Evolutionary conservation across 2,329 filamentous ascomycete species (phyloP), one percentile per base, ranked within the genome.

Genomic region (Arthroderma uncinatum): DNA sequence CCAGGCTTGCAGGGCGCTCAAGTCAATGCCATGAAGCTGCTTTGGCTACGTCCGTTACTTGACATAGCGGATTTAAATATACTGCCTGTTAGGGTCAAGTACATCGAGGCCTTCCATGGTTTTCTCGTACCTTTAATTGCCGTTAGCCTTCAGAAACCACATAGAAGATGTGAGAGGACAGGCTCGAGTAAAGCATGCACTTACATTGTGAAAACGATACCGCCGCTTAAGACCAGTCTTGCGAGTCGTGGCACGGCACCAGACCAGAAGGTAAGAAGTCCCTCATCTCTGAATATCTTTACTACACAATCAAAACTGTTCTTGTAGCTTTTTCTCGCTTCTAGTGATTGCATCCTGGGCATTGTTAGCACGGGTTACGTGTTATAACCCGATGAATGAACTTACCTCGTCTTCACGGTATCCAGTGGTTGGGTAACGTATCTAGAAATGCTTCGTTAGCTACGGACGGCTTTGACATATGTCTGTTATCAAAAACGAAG

Each of bases 191-290:
- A 42, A 21, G 39, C 2, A 50, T 53, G 10, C 4, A 40, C 79
- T 67, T 73, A 85, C 82, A 97, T 94, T 21, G 93, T 94, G 68
- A 98, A 98, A 40, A 98, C 93, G 67, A 98, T 95, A 16, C 93
- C 93, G 57, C 93, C 93, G 67, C 90, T 96, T 72, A 97, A 73
- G 42, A 96, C 87, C 64, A 98, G 71, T 58, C 93, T 79, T 23
- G 84, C 92, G 66, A 98, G 73, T 56, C 93, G 79, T 0, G 93
- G 93, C 64, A 97, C 68, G 21, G 93, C 92, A 25, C 93, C 93
- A 64, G 88, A 92, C 93, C 93, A 98, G 63, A 97, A 87, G 0
- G 91, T 95, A 40, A 92, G 70, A 10, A 97, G 57, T 1, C 93
- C 92, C 73, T 98, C 93, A 55, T 96, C 84, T 73, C 83, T 87